Percentiles rank a stretch among this genome's conserved stretches.
Evolutionary conservation across 1,284 basidiomycete genomes (phyloP).

Genomic region (Xerocomus nothofagi): DNA sequence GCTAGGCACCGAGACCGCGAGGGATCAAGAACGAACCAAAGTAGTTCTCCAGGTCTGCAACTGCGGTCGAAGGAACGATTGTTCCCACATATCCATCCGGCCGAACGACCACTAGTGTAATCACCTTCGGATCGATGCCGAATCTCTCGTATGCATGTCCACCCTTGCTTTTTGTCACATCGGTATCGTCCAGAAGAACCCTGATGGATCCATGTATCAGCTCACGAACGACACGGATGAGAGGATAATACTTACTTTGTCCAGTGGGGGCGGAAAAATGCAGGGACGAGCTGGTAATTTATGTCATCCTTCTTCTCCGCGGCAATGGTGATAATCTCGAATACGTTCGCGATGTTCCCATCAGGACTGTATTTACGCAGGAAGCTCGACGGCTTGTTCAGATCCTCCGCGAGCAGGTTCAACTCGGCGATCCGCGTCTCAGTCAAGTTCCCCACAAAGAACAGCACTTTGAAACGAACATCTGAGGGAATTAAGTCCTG

Average conservation of each 20-base stretch:
- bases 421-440: constrained; percentile 43
- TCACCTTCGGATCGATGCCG: constrained; percentile 42
- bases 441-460: constrained; percentile 62
- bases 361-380: constrained; percentile 37
- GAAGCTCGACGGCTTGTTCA: constrained; percentile 41
- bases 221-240: not conserved
- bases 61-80: constrained; percentile 39
- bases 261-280: constrained; percentile 62
- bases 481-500: constrained; percentile 71
- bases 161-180: constrained; percentile 36
- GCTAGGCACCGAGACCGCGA: not conserved
- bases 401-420: constrained; percentile 43
- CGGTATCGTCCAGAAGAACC: constrained; percentile 34
- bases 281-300: constrained; percentile 50
- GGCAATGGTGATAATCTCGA: constrained; percentile 57
- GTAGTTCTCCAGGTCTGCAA: constrained; percentile 39
- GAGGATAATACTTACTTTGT: constrained; percentile 47
- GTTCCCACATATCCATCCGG: constrained; percentile 61
- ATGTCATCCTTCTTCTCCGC: constrained; percentile 48
- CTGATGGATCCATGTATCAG: constrained; percentile 11
- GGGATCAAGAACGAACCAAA: constrained; percentile 36
- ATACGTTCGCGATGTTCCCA: constrained; percentile 35
- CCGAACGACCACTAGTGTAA: constrained; percentile 53
- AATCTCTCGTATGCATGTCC: constrained; percentile 48
- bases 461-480: constrained; percentile 69